A percentile compares a stretch with the other conserved stretches of the same genome.
Conservation (phyloP, 2,329 filamentous ascomycete genomes). For the Cadophora luteo-olivacea region DNA sequence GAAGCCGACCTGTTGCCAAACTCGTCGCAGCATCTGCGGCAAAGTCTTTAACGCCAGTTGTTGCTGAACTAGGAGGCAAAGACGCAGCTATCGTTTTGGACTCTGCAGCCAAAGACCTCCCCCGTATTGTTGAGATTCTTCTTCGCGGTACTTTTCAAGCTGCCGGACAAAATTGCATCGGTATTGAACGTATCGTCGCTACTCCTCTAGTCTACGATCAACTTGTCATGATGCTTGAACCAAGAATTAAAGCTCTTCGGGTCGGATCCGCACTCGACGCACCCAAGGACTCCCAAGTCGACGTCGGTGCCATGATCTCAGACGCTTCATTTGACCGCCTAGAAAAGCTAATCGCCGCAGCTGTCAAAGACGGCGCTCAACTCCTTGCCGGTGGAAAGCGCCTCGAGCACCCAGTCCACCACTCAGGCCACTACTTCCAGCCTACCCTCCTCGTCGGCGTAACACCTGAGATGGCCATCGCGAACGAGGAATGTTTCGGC, state of each 20-base stretch:
- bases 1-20: slow-evolving; percentile 84
- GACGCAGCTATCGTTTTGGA: slow-evolving; percentile 91
- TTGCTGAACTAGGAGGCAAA: slow-evolving; percentile 93
- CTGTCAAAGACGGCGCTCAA: slow-evolving; percentile 78
- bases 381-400: slow-evolving; percentile 82
- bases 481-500: slow-evolving; percentile 90
- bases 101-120: slow-evolving; percentile 67
- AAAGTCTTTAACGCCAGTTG: slow-evolving; percentile 83
- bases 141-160: slow-evolving; percentile 95
- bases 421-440: slow-evolving; percentile 86
- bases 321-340: slow-evolving; percentile 75
- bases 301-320: slow-evolving; percentile 92
- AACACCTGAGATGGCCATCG: slow-evolving; percentile 82
- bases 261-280: slow-evolving; percentile 71
- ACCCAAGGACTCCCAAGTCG: slow-evolving; percentile 59
- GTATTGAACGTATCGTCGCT: slow-evolving; percentile 90
- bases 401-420: slow-evolving; percentile 73
- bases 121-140: slow-evolving; percentile 79
- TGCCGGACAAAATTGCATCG: slow-evolving; percentile 96
- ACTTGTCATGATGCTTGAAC: slow-evolving; percentile 73
- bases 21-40: slow-evolving; percentile 87
- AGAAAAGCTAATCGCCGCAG: slow-evolving; percentile 78
- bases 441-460: slow-evolving; percentile 94
- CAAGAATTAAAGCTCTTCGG: slow-evolving; percentile 76
- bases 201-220: slow-evolving; percentile 76